Conservation (phyloP, 805 yeast genomes). For the Hanseniaspora occidentalis region DNA sequence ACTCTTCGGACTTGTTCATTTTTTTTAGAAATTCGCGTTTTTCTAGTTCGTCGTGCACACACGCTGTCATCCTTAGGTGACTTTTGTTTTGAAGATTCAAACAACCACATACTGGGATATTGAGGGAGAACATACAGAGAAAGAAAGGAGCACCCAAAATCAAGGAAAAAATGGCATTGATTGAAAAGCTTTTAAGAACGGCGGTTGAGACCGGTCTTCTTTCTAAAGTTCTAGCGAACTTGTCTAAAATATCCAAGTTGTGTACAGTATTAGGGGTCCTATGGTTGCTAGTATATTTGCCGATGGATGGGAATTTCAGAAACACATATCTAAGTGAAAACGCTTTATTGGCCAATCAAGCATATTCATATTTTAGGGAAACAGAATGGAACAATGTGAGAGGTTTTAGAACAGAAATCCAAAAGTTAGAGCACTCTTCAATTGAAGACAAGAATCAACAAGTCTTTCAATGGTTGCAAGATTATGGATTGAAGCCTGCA, state of each 20-base stretch:
- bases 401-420: slow-evolving; percentile 52
- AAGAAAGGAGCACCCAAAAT: neutral
- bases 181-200: slow-evolving; percentile 32
- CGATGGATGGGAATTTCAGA: slow-evolving; percentile 72
- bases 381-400: slow-evolving; percentile 87
- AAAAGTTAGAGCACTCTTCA: slow-evolving; percentile 19
- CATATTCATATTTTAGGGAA: slow-evolving; percentile 80
- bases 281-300: slow-evolving; percentile 50
- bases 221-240: slow-evolving; percentile 30
- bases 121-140: neutral
- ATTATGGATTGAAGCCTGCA: slow-evolving; percentile 59
- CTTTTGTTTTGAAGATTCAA: too few relatives aligned
- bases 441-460: slow-evolving; percentile 29
- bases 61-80: too few relatives aligned
- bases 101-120: neutral
- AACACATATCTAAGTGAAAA: slow-evolving; percentile 85
- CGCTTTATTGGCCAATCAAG: slow-evolving; percentile 96
- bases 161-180: slow-evolving; percentile 29
- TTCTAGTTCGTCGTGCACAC: too few relatives aligned
- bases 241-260: slow-evolving; percentile 33
- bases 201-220: slow-evolving; percentile 33
- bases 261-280: slow-evolving; percentile 35
- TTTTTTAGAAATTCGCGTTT: too few relatives aligned
- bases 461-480: slow-evolving; percentile 48
- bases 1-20: too few relatives aligned